Evolutionary conservation across 805 yeast genomes (phyloP).

Genomic region (Yarrowia divulgata): DNA sequence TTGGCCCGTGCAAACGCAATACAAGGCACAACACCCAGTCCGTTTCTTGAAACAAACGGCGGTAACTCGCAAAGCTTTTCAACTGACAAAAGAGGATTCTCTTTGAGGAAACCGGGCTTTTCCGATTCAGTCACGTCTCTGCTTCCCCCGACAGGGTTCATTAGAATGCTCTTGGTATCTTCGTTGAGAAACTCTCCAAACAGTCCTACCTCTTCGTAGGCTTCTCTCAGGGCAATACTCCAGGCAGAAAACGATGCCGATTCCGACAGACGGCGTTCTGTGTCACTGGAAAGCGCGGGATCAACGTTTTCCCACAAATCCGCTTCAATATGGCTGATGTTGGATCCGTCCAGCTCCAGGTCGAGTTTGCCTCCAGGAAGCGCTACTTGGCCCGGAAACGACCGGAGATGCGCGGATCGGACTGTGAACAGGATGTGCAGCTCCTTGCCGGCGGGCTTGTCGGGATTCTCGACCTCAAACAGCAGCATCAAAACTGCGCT

Average conservation of each 20-base stretch:
- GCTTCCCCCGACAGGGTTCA: conserved; percentile 61
- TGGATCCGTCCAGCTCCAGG: conserved; percentile 42
- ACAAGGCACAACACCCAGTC: conserved; percentile 78
- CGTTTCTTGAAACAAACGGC: conserved; percentile 74
- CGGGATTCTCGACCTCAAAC: conserved; percentile 14
- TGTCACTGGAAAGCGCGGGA: conserved; percentile 63
- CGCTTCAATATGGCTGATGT: conserved; percentile 24
- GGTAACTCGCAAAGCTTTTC: conserved; percentile 69
- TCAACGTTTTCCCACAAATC: conserved; percentile 48
- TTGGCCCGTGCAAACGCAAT: conserved; percentile 52
- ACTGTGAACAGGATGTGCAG: conserved; percentile 77
- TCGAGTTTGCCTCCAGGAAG: conserved; percentile 89
- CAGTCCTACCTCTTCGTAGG: conserved; percentile 81
- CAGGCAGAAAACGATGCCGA: conserved; percentile 73
- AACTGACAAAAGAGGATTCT: conserved; percentile 56
- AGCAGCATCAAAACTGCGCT: conserved; percentile 26
- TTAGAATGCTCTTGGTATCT: conserved; percentile 71
- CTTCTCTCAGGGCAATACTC: conserved; percentile 76
- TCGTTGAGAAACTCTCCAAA: conserved; percentile 54
- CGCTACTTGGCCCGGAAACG: conserved; percentile 82
- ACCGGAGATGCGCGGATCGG: conserved; percentile 67
- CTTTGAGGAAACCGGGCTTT: conserved; percentile 12
- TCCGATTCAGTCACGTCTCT: conserved; percentile 56
- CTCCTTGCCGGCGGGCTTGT: conserved; percentile 51
- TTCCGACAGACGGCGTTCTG: conserved; percentile 64